These are phyloP conservation scores for Clonostachys byssicola DNA, from an alignment of 2,329 filamentous ascomycete species.

Conservation along the genomic window DNA sequence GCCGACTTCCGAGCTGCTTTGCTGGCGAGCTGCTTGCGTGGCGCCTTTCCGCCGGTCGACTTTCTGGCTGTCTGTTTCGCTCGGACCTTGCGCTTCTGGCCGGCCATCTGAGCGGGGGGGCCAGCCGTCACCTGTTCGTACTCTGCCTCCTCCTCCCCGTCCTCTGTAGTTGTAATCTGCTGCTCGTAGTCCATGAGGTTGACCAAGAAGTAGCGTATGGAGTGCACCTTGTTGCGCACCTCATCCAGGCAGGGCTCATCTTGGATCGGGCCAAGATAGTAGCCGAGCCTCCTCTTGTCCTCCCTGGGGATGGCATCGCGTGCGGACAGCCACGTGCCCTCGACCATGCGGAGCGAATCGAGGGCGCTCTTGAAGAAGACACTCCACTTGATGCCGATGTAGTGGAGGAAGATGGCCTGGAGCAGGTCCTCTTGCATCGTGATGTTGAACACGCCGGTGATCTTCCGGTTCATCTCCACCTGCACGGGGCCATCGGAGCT, in stretches of 20 bases:
- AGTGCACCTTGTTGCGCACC: constrained; percentile 22
- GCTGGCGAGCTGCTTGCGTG: too few species aligned
- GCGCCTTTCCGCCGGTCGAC: neutral
- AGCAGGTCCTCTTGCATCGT: constrained; percentile 48
- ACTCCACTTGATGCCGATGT: constrained; percentile 42
- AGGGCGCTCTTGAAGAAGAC: constrained; percentile 34
- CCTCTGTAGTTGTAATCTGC: constrained; percentile 12
- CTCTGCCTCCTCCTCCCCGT: constrained; percentile 34
- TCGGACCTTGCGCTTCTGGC: constrained; percentile 1
- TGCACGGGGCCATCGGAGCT: constrained; percentile 25
- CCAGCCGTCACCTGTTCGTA: constrained; percentile 6
- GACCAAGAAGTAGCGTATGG: constrained; percentile 38
- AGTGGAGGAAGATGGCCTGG: constrained; percentile 46
- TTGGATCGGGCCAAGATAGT: constrained; percentile 26
- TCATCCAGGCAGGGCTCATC: constrained; percentile 15
- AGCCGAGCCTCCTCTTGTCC: constrained; percentile 19
- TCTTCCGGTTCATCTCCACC: constrained; percentile 38
- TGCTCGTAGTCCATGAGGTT: constrained; percentile 26
- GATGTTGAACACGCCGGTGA: constrained; percentile 43
- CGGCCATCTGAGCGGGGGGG: neutral
- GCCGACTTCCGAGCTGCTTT: too few species aligned
- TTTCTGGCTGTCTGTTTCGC: too few species aligned
- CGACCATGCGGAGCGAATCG: constrained; percentile 16
- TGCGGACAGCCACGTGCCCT: constrained; percentile 26
- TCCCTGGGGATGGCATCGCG: constrained; percentile 17